A percentile compares a stretch with the other conserved stretches of the same genome.
Evolutionary conservation across 1,284 basidiomycete species (phyloP).

Genomic region (Grifola frondosa): DNA sequence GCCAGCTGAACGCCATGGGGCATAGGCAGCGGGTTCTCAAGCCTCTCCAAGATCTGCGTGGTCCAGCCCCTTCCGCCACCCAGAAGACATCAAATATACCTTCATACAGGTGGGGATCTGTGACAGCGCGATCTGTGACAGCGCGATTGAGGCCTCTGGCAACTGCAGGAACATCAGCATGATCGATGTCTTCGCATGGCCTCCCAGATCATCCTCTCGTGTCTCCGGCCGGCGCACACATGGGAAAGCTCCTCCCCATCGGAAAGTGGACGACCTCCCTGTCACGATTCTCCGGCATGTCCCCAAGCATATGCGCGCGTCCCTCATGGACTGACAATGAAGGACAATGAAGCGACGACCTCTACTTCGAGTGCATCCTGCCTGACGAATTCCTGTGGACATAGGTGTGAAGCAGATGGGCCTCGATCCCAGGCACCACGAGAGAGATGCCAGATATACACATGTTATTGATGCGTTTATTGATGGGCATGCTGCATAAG

Average conservation of each 20-base stretch:
- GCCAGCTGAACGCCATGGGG: constrained; percentile 82
- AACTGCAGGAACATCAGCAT: constrained; percentile 73
- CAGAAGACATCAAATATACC: constrained; percentile 56
- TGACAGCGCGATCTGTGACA: too few relatives aligned
- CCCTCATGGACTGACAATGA: constrained; percentile 68
- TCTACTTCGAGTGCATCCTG: constrained; percentile 56
- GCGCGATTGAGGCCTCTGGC: constrained; percentile 62
- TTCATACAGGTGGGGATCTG: constrained; percentile 58
- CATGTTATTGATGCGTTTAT: too few relatives aligned
- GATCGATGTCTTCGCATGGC: constrained; percentile 64
- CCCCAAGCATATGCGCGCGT: constrained; percentile 37
- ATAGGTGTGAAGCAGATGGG: constrained; percentile 41
- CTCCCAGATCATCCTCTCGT: constrained; percentile 63
- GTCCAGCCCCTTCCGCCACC: constrained; percentile 49
- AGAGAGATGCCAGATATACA: constrained; percentile 48
- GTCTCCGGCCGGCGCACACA: constrained; percentile 64
- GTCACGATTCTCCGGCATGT: constrained; percentile 26
- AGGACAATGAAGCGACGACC: too few relatives aligned
- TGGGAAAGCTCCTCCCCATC: constrained; percentile 68
- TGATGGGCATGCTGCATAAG: constrained; percentile 72
- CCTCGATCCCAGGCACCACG: constrained; percentile 41
- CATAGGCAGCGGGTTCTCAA: constrained; percentile 83
- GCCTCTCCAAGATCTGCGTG: constrained; percentile 79
- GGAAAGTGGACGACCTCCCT: constrained; percentile 47
- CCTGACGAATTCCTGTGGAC: too few relatives aligned